Percentiles rank a stretch among this genome's conserved stretches.
phyloP scores from a whole-genome alignment of 169 alveolate genomes.

The Babesia sp. region DNA sequence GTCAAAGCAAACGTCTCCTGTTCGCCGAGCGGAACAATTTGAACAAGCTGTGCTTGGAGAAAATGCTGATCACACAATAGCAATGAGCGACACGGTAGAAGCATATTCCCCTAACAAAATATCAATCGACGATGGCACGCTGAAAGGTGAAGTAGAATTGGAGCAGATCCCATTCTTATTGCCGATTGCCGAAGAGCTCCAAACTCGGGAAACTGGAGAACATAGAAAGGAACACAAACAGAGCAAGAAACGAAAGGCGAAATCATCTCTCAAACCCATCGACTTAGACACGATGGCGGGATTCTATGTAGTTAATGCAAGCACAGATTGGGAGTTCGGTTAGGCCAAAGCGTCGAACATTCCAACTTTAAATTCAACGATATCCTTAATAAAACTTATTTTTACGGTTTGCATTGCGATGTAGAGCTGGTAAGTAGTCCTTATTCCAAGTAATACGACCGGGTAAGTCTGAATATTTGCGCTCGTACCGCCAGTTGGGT shows the following conservation, averaged over 20 bases:
- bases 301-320: conserved; percentile 55
- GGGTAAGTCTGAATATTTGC: conserved; percentile 79
- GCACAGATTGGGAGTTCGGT: conserved; percentile 42
- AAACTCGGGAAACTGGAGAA: neutral
- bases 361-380: neutral
- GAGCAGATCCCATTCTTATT: neutral
- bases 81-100: neutral
- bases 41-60: neutral
- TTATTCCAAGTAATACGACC: conserved; percentile 80
- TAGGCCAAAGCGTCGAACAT: neutral
- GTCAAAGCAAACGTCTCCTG: neutral
- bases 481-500: conserved; percentile 75
- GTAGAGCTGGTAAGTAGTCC: conserved; percentile 76
- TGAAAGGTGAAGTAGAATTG: neutral
- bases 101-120: neutral
- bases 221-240: conserved; percentile 2
- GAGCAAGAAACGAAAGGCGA: neutral
- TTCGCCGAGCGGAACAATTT: neutral
- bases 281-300: conserved; percentile 34
- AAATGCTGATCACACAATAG: neutral
- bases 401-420: conserved; percentile 60
- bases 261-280: conserved; percentile 17
- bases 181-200: neutral
- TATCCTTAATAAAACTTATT: conserved; percentile 56
- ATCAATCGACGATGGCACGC: neutral